These are phyloP conservation scores for Glonium stellatum DNA, from an alignment of 495 filamentous ascomycete species.

Conservation along the genomic window DNA sequence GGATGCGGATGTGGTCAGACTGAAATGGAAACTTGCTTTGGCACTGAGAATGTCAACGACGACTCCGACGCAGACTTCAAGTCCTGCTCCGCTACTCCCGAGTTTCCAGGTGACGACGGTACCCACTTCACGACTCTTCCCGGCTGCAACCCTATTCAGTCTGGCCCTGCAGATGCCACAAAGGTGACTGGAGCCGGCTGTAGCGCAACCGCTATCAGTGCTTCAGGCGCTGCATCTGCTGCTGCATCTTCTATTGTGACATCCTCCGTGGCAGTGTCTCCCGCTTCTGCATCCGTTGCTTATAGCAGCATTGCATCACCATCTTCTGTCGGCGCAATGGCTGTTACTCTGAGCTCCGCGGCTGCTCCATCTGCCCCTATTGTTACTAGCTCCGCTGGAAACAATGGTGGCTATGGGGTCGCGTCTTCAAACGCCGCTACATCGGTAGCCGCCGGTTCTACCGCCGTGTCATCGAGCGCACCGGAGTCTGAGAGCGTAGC, in stretches of 20 bases:
- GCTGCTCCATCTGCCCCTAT: neutral
- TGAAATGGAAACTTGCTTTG: constrained; percentile 25
- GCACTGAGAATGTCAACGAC: constrained; percentile 23
- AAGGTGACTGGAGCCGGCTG: constrained; percentile 15
- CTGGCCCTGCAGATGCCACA: constrained; percentile 19
- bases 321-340: neutral
- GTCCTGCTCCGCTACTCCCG: constrained; percentile 14
- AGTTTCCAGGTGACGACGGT: constrained; percentile 3
- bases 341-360: neutral
- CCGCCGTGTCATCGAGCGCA: neutral
- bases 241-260: neutral
- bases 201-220: constrained; percentile 5
- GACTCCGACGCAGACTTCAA: constrained; percentile 16
- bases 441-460: neutral
- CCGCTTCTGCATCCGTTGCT: neutral
- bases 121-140: constrained; percentile 17
- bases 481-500: neutral
- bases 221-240: neutral
- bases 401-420: too few relatives aligned
- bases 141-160: constrained; percentile 26
- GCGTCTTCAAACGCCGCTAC: neutral
- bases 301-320: neutral
- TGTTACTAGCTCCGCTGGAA: too few relatives aligned
- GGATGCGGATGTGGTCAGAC: constrained; percentile 24
- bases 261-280: neutral